Conservation (phyloP, 495 filamentous ascomycete genomes). For the Apiosordaria backusii region DNA sequence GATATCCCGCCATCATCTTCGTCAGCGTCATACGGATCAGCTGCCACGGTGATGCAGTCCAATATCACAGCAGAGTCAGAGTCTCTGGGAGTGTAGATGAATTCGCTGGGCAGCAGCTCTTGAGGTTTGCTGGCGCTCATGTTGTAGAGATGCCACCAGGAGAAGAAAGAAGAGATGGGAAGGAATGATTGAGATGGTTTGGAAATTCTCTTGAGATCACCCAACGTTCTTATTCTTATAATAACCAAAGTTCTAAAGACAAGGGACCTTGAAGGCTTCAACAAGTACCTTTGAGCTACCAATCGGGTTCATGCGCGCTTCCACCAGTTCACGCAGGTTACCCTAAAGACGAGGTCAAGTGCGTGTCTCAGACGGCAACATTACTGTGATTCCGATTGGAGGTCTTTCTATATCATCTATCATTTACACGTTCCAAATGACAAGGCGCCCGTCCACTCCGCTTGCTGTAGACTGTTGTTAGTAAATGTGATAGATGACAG, state of each 20-base stretch:
- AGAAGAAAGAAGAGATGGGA: neutral
- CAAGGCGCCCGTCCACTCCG: constrained; percentile 91
- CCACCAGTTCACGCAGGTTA: constrained; percentile 14
- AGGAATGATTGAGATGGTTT: neutral
- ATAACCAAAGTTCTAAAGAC: neutral
- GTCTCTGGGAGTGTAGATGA: constrained; percentile 22
- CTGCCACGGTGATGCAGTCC: neutral
- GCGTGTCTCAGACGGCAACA: constrained; percentile 11
- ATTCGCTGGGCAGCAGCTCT: constrained; percentile 21
- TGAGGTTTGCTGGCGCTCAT: neutral
- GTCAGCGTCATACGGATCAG: neutral
- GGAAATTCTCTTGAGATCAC: neutral
- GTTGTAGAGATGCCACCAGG: neutral
- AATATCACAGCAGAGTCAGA: neutral
- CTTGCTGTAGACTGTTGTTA: constrained; percentile 61
- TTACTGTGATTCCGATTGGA: constrained; percentile 19
- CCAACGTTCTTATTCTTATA: constrained; percentile 2
- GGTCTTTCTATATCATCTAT: constrained; percentile 4
- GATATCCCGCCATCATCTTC: neutral
- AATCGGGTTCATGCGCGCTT: constrained; percentile 2
- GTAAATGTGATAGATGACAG: constrained; percentile 22
- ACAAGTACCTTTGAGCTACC: constrained; percentile 2
- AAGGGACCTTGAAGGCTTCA: neutral
- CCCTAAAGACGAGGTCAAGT: constrained; percentile 14
- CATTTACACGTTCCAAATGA: constrained; percentile 61